These are phyloP conservation scores for Oryza longistaminata DNA, from an alignment of 176 grass and related monocot genomes.

Conservation along the genomic window DNA sequence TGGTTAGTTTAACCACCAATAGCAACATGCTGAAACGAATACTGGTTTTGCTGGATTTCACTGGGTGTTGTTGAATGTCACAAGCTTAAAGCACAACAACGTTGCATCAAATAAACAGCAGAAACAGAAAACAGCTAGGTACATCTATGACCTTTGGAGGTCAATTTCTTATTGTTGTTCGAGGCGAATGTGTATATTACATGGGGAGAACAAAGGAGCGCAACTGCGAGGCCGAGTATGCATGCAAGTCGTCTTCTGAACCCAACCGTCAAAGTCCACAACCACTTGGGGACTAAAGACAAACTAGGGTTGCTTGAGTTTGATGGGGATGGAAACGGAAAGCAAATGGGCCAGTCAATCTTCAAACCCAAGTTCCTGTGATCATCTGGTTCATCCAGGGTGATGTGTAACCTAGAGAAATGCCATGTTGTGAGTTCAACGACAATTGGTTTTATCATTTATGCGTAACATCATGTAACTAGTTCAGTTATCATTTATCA, in stretches of 20 bases:
- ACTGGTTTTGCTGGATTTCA: not conserved
- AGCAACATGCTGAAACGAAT: not conserved
- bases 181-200: conserved; percentile 45
- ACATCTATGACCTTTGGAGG: conserved; percentile 30
- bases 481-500: not conserved
- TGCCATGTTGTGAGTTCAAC: conserved; percentile 11
- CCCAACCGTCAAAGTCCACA: not conserved
- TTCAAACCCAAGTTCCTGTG: not conserved
- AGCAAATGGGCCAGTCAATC: conserved; percentile 4
- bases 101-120: conserved; percentile 30
- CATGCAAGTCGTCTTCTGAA: conserved; percentile 20
- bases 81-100: not conserved
- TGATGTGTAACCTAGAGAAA: conserved; percentile 31
- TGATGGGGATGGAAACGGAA: conserved; percentile 3
- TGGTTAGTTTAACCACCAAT: not conserved
- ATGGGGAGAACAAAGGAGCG: conserved; percentile 19
- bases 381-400: conserved; percentile 13
- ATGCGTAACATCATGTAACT: not conserved
- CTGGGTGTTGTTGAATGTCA: conserved; percentile 23
- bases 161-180: conserved; percentile 33
- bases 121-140: conserved; percentile 35
- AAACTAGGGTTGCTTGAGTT: conserved; percentile 15
- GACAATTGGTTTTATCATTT: conserved; percentile 1
- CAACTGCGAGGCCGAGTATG: not conserved
- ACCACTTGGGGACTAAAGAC: not conserved